These are phyloP conservation scores for Teunomyces tritomae DNA, from an alignment of 805 yeast genomes.

Conservation along the genomic window DNA sequence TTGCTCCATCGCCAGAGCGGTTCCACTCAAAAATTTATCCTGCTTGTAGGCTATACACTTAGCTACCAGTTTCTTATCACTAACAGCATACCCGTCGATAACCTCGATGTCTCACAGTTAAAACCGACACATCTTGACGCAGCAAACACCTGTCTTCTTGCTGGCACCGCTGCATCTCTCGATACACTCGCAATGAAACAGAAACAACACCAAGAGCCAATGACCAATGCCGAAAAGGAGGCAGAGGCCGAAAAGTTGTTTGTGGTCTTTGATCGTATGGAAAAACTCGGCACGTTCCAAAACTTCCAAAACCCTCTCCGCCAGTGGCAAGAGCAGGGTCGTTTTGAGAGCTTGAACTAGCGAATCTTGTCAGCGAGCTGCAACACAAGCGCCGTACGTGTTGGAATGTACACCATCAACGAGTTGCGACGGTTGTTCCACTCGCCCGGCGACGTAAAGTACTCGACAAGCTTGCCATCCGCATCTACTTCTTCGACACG, in stretches of 20 bases:
- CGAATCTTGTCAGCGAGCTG: constrained; percentile 8
- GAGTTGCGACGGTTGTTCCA: constrained; percentile 84
- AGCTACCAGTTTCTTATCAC: constrained; percentile 13
- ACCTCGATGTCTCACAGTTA: constrained; percentile 13
- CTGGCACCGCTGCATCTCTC: not conserved
- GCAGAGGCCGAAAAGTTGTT: constrained; percentile 44
- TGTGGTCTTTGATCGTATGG: constrained; percentile 40
- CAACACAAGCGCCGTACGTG: constrained; percentile 51
- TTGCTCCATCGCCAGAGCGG: not conserved
- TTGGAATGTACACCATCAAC: constrained; percentile 78
- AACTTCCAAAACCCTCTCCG: constrained; percentile 39
- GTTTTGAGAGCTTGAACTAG: constrained; percentile 4
- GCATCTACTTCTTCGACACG: constrained; percentile 51
- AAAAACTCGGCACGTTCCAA: constrained; percentile 32
- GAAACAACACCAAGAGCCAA: constrained; percentile 9
- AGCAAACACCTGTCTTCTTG: not conserved
- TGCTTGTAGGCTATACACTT: constrained; percentile 20
- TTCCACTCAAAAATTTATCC: constrained; percentile 12
- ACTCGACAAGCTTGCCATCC: constrained; percentile 43
- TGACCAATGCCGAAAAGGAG: constrained; percentile 43
- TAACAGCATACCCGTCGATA: constrained; percentile 13
- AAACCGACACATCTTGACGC: constrained; percentile 14
- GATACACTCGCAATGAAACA: not conserved
- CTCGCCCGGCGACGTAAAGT: constrained; percentile 65
- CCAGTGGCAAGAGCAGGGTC: constrained; percentile 30